phyloP scores from a whole-genome alignment of 129 eudicot genomes.

The Ambrosia trifida region DNA sequence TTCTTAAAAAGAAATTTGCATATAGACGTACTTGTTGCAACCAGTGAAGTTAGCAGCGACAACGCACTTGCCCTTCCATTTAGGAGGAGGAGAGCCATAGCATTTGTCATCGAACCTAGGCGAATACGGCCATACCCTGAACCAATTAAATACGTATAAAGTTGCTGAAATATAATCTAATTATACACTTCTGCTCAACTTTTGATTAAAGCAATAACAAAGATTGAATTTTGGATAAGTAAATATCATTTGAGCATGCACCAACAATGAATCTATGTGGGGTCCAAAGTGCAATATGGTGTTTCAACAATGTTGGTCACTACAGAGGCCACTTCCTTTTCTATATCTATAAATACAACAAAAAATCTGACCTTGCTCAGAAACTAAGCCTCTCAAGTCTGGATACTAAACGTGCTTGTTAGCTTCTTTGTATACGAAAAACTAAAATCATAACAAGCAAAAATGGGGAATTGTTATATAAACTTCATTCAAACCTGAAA shows the following conservation, averaged over 20 bases:
- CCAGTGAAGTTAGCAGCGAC: too few relatives aligned
- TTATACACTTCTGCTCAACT: slow-evolving; percentile 5
- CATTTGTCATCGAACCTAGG: too few relatives aligned
- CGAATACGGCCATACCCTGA: too few relatives aligned
- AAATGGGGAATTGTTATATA: slow-evolving; percentile 90
- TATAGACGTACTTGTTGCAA: too few relatives aligned
- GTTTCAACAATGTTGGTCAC: slow-evolving; percentile 29
- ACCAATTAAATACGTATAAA: slow-evolving; percentile 4
- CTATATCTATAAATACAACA: slow-evolving; percentile 32
- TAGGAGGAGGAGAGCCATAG: too few relatives aligned
- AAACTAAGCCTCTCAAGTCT: slow-evolving; percentile 19
- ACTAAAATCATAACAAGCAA: slow-evolving; percentile 7
- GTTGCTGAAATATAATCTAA: not conserved
- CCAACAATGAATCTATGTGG: slow-evolving; percentile 40
- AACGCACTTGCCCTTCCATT: too few relatives aligned
- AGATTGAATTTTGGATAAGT: slow-evolving; percentile 16
- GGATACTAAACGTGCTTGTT: not conserved
- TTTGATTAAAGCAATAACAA: slow-evolving; percentile 22
- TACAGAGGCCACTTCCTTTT: slow-evolving; percentile 28
- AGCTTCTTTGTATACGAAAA: not conserved
- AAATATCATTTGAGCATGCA: slow-evolving; percentile 30
- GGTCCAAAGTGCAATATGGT: slow-evolving; percentile 48
- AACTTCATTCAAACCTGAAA: too few relatives aligned
- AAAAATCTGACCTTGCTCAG: slow-evolving; percentile 23
- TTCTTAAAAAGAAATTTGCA: too few relatives aligned